These are phyloP conservation scores for Bolboschoenoplectus hybrid DNA, from an alignment of 202 grass and related monocot genomes.

Conservation along the genomic window DNA sequence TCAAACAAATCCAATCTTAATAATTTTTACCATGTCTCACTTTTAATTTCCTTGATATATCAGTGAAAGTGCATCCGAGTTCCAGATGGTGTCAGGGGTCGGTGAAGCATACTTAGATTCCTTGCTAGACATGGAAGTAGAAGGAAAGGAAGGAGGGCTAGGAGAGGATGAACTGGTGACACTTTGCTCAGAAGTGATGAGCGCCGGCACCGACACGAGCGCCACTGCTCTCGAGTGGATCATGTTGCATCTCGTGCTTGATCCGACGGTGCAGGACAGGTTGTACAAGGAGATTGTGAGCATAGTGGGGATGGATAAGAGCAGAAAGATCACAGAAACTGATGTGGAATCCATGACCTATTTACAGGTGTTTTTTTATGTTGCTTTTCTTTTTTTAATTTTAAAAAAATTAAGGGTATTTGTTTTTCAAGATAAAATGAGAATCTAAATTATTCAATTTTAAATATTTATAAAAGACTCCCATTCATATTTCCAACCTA, in stretches of 20 bases:
- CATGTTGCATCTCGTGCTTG: conserved; percentile 84
- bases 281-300: conserved; percentile 68
- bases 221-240: conserved; percentile 85
- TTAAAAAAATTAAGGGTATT: neutral
- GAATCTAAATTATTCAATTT: no score
- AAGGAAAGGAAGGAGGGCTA: conserved; percentile 59
- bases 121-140: conserved; percentile 70
- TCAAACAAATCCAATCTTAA: neutral
- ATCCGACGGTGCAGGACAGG: conserved; percentile 57
- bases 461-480: no score
- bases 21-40: neutral
- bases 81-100: conserved; percentile 72
- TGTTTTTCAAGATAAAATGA: neutral
- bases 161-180: conserved; percentile 86
- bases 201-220: conserved; percentile 91
- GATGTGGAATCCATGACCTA: conserved; percentile 85
- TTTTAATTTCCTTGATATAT: neutral
- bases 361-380: conserved; percentile 53
- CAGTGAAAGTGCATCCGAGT: conserved; percentile 15
- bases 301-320: conserved; percentile 49
- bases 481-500: no score
- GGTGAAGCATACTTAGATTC: conserved; percentile 97
- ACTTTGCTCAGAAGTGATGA: conserved; percentile 98
- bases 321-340: conserved; percentile 58
- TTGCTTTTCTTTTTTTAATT: neutral